Conservation (phyloP, 139 green algal genomes). For the Chlorella sp. region DNA sequence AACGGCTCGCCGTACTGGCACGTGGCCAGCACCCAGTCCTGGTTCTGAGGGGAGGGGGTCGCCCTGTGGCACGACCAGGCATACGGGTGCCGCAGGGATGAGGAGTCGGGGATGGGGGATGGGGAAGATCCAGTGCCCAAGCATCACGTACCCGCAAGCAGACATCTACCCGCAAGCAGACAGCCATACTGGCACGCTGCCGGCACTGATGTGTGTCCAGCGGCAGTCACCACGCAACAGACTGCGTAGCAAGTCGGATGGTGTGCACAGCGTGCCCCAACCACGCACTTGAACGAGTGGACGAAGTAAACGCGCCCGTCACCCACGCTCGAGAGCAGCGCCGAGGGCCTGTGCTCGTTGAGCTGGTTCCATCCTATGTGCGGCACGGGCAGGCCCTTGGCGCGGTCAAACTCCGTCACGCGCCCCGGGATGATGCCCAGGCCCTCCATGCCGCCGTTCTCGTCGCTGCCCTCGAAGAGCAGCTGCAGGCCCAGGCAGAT, state of each 20-base stretch:
- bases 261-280: too few species aligned
- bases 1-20: slow-evolving; percentile 87
- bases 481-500: slow-evolving; percentile 98
- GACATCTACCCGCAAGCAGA: too few species aligned
- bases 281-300: slow-evolving; percentile 92
- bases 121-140: too few species aligned
- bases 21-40: slow-evolving; percentile 91
- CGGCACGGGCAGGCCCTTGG: slow-evolving; percentile 78
- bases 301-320: slow-evolving; percentile 94
- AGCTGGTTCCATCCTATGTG: slow-evolving; percentile 98
- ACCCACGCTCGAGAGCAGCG: slow-evolving; percentile 54
- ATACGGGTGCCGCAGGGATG: too few species aligned
- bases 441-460: slow-evolving; percentile 89
- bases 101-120: too few species aligned
- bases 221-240: too few species aligned
- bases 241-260: too few species aligned
- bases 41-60: slow-evolving; percentile 51
- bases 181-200: too few species aligned
- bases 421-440: slow-evolving; percentile 85
- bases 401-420: slow-evolving; percentile 61
- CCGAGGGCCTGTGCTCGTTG: slow-evolving; percentile 18
- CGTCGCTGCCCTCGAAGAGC: slow-evolving; percentile 94
- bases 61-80: too few species aligned
- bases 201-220: too few species aligned
- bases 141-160: too few species aligned